Evolutionary conservation across 768 basidiomycete genomes (phyloP).

Genomic region (Podaxis pistillaris): DNA sequence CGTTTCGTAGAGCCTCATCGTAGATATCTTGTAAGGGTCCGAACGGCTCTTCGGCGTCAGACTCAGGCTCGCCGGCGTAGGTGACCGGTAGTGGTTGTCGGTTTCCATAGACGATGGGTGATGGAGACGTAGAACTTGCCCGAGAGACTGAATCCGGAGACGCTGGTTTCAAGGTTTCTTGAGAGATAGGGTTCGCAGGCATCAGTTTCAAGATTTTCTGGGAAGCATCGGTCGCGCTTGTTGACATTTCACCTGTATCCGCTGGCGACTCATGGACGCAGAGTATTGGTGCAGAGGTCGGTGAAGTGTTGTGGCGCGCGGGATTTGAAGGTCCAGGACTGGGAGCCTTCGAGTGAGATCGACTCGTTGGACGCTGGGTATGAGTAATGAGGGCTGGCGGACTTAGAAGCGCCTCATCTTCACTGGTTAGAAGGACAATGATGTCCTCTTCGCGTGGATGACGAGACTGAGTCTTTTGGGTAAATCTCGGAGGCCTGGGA

Average conservation of each 20-base stretch:
- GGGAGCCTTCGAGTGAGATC: not conserved
- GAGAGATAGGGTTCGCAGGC: not conserved
- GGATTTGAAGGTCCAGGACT: not conserved
- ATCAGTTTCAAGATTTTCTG: not conserved
- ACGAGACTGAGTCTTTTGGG: not conserved
- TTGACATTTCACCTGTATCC: no score
- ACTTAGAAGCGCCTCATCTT: slow-evolving; percentile 15
- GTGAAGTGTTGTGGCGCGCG: not conserved
- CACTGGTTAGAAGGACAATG: slow-evolving; percentile 19
- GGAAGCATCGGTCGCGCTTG: not conserved
- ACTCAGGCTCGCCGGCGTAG: not conserved
- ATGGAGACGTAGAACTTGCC: not conserved
- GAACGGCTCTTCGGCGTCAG: not conserved
- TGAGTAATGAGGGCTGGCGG: no score
- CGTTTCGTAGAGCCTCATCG: not conserved
- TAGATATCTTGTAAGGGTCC: slow-evolving; percentile 6
- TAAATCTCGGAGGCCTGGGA: not conserved
- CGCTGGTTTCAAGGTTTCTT: not conserved
- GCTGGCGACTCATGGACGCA: not conserved
- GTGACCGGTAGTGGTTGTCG: not conserved
- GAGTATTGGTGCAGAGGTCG: not conserved
- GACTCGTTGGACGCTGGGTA: not conserved
- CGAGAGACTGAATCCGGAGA: not conserved
- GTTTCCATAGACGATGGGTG: not conserved
- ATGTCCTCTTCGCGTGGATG: slow-evolving; percentile 6